Base-by-base conservation (phyloP, 176 grass and related monocot species). In the Triticum timopheevii region DNA sequence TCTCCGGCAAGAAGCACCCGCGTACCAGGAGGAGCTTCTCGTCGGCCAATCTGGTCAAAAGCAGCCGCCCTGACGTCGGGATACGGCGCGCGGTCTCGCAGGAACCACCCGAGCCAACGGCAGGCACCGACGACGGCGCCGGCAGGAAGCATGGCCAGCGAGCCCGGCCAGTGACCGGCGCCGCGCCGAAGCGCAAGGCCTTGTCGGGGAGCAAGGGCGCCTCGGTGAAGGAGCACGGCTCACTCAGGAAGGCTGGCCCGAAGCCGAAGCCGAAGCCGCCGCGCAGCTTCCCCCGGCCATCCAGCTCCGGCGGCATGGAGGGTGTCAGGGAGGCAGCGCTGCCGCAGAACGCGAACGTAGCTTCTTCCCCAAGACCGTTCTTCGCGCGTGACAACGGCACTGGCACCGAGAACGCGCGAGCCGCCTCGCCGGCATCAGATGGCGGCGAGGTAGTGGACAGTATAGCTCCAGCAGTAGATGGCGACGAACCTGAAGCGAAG, bases 1-100 rank as follows among this genome's bases (percentile, higher is more conserved):
- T 81, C 24, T 77, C 82, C 40, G 85, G 87, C 31, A 92, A 89
- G 74, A 92, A 89, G 80, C 84, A 85, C 71, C 23, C 63, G 50
- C 77, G 69, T 23, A 78, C 90, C 39, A 85, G 77, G 82, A 91
- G 86, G 77, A 91, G 90, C 82, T 78, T 85, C 39, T 91, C 86
- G 38, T 88, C 81, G 8, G 61, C 35, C 59, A 59, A 34, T 63
- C 30, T 65, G 3, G 61, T 24, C n/a, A 84, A 15, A 33, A 85
- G 61, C 49, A 81, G 3, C 76, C 76, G 4, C 58, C 13, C 54
- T 8, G 76, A 81, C 36, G 49, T 17, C 36, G 69, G 35, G 61
- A 40, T 39, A 19, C 81, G 85, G 22, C 85, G 76, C 13, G 69
- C 89, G 28, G 61, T 76, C 61, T 84, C 89, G 61, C 89, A 87